Evolutionary conservation across 345 rosid species (phyloP).

Genomic region (Luvunga scandens): DNA sequence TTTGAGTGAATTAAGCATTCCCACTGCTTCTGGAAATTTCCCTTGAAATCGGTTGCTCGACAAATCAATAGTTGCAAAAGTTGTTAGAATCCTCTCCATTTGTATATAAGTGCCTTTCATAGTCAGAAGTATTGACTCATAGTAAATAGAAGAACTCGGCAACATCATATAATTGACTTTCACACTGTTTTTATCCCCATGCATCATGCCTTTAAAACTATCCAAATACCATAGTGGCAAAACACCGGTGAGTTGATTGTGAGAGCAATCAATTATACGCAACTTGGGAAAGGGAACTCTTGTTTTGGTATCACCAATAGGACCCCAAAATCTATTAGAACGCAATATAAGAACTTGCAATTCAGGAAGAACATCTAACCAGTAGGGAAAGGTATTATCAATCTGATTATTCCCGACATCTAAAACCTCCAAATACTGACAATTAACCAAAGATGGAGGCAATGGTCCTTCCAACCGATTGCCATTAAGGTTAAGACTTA

Average conservation of each 20-base stretch:
- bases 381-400: accelerated
- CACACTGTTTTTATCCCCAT: background rate
- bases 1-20: background rate
- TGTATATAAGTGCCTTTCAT: background rate
- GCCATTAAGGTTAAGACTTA: no score
- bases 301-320: background rate
- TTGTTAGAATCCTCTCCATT: background rate
- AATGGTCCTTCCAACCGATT: no score
- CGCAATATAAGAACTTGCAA: no score
- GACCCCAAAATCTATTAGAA: background rate
- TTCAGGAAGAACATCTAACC: no score
- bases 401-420: no score
- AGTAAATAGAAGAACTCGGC: background rate
- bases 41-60: background rate
- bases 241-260: background rate
- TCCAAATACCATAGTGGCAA: background rate
- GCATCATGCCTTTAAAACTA: background rate
- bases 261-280: background rate
- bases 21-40: background rate
- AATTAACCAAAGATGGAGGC: no score
- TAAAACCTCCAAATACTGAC: no score
- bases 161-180: background rate
- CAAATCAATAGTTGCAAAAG: background rate
- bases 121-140: background rate
- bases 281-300: background rate